These are phyloP conservation scores for Angophora floribunda DNA, from an alignment of 345 rosid species.

Conservation along the genomic window DNA sequence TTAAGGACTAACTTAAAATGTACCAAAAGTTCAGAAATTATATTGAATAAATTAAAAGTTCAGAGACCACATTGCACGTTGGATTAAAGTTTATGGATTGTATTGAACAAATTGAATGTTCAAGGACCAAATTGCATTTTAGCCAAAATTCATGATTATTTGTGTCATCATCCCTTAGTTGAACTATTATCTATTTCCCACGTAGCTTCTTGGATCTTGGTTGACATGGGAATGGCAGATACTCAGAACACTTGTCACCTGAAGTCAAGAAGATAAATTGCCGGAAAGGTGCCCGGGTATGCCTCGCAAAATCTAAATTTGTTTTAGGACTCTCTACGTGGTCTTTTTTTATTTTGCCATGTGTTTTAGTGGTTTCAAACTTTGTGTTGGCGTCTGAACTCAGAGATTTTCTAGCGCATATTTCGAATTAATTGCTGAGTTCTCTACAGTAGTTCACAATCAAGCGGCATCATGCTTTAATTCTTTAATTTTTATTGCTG, in stretches of 20 bases:
- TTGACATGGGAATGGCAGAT: conserved; percentile 87
- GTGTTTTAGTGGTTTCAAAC: background rate
- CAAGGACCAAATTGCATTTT: too few species aligned
- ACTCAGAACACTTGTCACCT: conserved; percentile 86
- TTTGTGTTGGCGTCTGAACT: background rate
- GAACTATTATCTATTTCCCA: conserved; percentile 5
- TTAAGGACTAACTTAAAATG: too few species aligned
- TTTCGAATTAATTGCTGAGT: background rate
- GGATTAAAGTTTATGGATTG: too few species aligned
- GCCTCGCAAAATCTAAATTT: background rate
- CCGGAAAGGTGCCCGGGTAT: conserved; percentile 86
- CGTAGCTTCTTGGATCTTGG: conserved; percentile 78
- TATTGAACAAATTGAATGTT: too few species aligned
- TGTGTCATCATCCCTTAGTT: too few species aligned
- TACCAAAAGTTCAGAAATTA: too few species aligned
- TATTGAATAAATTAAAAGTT: too few species aligned
- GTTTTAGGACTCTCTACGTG: too few species aligned
- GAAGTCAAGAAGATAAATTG: conserved; percentile 74
- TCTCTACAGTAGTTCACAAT: conserved; percentile 78
- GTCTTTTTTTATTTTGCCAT: background rate
- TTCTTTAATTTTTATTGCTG: conserved; percentile 73
- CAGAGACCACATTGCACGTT: too few species aligned
- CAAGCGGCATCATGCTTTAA: conserved; percentile 84
- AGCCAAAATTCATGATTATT: too few species aligned
- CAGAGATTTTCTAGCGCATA: background rate